Evolutionary conservation across 2,329 filamentous ascomycete species (phyloP).

Genomic region (Periconia sp.): DNA sequence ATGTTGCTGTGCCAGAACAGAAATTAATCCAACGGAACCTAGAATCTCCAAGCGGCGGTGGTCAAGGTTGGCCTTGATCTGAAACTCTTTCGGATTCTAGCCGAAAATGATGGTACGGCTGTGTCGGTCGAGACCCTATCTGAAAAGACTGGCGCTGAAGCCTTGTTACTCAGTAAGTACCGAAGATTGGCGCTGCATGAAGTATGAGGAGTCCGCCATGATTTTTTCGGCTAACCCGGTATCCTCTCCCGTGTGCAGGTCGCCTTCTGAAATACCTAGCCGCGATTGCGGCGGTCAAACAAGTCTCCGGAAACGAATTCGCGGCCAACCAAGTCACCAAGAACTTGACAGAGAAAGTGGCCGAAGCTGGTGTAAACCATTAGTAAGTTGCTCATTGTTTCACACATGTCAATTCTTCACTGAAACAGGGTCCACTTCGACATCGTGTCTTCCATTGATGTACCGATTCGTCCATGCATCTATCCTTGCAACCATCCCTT

Average conservation of each 20-base stretch:
- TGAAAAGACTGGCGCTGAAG: constrained; percentile 2
- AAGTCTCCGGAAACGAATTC: constrained; percentile 1
- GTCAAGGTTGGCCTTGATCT: constrained; percentile 9
- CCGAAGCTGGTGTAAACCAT: constrained; percentile 2
- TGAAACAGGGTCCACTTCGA: too few species aligned
- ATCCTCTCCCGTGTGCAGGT: background rate
- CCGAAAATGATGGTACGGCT: background rate
- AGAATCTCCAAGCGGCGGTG: constrained; percentile 7
- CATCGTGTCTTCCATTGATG: too few species aligned
- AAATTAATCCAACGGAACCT: background rate
- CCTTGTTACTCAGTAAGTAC: constrained; percentile 1
- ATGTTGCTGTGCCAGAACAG: too few species aligned
- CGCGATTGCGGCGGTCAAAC: constrained; percentile 3
- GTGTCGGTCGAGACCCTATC: background rate
- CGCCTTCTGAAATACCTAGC: constrained; percentile 7
- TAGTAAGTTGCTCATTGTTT: background rate
- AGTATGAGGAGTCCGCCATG: too few species aligned
- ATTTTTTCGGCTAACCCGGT: too few species aligned
- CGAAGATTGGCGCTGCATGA: too few species aligned
- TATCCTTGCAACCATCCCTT: too few species aligned
- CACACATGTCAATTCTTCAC: too few species aligned
- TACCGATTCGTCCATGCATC: too few species aligned
- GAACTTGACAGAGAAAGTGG: constrained; percentile 4
- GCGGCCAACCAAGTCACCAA: constrained; percentile 2
- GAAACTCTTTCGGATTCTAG: constrained; percentile 2